phyloP scores from a whole-genome alignment of 371 early-diverging fungal genomes.

The Batkoa obscura region DNA sequence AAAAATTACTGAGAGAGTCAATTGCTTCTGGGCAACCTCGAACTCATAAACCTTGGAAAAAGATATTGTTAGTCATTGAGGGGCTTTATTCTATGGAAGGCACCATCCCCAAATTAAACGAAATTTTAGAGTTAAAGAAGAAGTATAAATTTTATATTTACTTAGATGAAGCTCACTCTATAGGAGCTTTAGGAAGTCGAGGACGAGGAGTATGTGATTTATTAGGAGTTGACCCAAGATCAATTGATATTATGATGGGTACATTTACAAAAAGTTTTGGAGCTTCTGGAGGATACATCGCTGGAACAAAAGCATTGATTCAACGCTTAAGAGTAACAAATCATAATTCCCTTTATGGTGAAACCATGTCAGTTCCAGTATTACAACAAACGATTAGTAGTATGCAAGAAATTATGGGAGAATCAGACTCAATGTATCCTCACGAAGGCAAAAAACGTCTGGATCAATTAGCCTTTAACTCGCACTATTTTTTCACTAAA shows the following conservation, averaged over 20 bases:
- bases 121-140: conserved; percentile 76
- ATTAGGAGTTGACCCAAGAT: conserved; percentile 67
- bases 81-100: conserved; percentile 99
- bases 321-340: conserved; percentile 62
- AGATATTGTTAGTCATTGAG: conserved; percentile 96
- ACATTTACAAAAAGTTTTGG: conserved; percentile 99
- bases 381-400: conserved; percentile 83
- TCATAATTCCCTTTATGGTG: conserved; percentile 81
- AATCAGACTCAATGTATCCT: conserved; percentile 31
- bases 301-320: conserved; percentile 58
- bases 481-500: conserved; percentile 60
- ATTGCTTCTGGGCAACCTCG: conserved; percentile 98
- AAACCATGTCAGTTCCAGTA: conserved; percentile 85
- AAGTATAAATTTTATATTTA: conserved; percentile 97
- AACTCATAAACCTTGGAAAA: conserved; percentile 97
- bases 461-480: conserved; percentile 69
- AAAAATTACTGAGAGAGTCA: conserved; percentile 65
- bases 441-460: conserved; percentile 61
- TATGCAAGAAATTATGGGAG: conserved; percentile 75
- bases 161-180: conserved; percentile 99
- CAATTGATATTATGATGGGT: conserved; percentile 98
- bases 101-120: conserved; percentile 73
- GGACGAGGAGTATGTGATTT: conserved; percentile 98
- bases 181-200: conserved; percentile 87
- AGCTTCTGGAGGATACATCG: conserved; percentile 96